Conservation (phyloP, 305 asterid genomes). For the Solanum hybrid region DNA sequence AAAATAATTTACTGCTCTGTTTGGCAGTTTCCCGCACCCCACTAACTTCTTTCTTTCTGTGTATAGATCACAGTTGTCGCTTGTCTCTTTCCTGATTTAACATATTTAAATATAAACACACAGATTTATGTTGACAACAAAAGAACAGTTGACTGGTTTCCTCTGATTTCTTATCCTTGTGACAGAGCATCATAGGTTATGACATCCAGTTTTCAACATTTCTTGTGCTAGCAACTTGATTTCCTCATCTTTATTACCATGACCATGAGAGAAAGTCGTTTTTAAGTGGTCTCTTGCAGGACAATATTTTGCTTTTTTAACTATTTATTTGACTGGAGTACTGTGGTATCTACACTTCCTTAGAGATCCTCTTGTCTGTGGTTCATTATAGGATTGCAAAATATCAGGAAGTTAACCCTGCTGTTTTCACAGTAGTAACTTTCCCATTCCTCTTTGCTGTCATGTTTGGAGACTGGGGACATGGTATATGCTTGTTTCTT, state of each 20-base stretch:
- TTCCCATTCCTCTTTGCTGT: conserved; percentile 47
- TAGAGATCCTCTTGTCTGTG: background rate
- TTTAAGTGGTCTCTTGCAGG: background rate
- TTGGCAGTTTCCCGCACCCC: background rate
- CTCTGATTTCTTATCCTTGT: background rate
- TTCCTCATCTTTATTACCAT: background rate
- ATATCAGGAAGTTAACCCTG: conserved; percentile 49
- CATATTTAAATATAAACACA: background rate
- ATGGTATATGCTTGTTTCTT: conserved; percentile 39
- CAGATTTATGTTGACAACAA: background rate
- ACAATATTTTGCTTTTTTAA: background rate
- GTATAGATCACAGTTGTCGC: background rate
- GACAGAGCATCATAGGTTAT: background rate
- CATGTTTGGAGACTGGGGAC: conserved; percentile 53
- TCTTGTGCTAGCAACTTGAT: background rate
- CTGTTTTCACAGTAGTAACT: conserved; percentile 37
- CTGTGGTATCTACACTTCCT: conserved; percentile 8
- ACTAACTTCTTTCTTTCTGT: background rate
- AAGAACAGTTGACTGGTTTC: background rate
- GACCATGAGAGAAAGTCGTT: background rate
- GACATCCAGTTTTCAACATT: background rate
- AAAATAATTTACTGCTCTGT: background rate
- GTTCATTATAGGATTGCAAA: conserved; percentile 29
- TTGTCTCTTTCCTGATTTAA: background rate
- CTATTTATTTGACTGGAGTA: conserved; percentile 3